Base-by-base conservation (phyloP, 768 basidiomycete genomes). In the Coprinopsis marcescibilis region DNA sequence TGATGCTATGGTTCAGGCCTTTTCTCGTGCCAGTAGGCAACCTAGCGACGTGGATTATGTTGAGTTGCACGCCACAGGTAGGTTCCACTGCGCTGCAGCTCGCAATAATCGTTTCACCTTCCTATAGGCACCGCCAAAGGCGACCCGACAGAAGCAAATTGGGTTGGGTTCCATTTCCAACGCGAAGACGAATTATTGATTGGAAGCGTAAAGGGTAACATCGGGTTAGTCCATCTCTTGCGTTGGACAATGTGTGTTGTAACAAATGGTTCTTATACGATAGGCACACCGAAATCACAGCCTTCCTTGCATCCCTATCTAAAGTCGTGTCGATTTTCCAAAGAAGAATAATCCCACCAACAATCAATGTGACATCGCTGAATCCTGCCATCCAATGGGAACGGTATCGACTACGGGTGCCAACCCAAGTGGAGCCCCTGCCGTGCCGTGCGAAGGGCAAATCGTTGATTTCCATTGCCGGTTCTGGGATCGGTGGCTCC, bases 61-160 rank as follows among this genome's bases (percentile, higher is more conserved):
- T 0, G 76, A 77, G 52, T 50, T 73, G 10, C 77, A 78, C 47
- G 73, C 71, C 15, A 76, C 76, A n/a, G 75, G 72, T 59, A 41
- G 34, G 43, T 37, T 33, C n/a, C n/a, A n/a, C n/a, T n/a, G 1
- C 8, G 35, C 29, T 15, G 6, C 15, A 11, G 13, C 21, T 39
- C 8, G 6, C 26, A 8, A 13, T 23, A n/a, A 7, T 4, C 15
- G 41, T 34, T 27, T 37, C 15, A 30, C 25, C 6, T n/a, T 27
- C n/a, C 15, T 17, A 25, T 30, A 59, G 58, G 58, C 14, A 76
- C 76, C 2, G 65, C 69, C 29, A 63, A 58, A 24, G 76, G 75
- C 0, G 76, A 78, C 50, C 75, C 76, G 1, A 70, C 66, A 1
- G 76, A 78, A 52, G 70, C 69, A 8, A 77, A 76, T 46, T 71